Base-by-base conservation (phyloP, 169 alveolate genomes). In the Plasmodium cynomolgi region DNA sequence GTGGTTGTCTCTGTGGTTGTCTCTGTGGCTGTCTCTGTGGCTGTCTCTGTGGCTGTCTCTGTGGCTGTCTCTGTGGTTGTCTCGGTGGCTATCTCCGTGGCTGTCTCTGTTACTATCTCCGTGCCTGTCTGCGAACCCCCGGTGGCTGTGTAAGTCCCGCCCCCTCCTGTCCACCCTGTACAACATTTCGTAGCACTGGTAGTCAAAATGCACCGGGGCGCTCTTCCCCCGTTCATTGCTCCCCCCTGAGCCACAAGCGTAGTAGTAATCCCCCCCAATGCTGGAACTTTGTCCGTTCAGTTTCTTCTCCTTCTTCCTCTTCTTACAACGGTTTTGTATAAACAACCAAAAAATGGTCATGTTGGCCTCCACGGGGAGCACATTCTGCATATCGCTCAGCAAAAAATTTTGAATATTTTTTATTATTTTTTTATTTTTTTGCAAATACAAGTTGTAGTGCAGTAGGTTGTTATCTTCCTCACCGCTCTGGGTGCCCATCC, bases 321-420 rank as follows among this genome's bases (percentile, higher is more conserved):
- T 81, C 31, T 81, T 88, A 88, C 71, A 77, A 8, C 82, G 37
- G 72, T 88, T 88, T 88, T 88, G 94, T 88, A 88, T 81, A 37
- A 88, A 88, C 31, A 88, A 29, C 94, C 94, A 88, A 88, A 88
- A 88, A 33, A 88, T 62, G 2, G 94, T 88, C 74, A 88, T 58
- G 81, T 88, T 88, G 29, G 86, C 39, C 73, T 88, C 94, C 58
- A 68, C 54, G 4, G 94, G 94, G 41, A 88, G 31, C 72, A 15
- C 73, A 58, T 88, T 79, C 81, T 88, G 73, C 94, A 88, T 88
- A 88, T 81, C 94, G 72, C 90, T 77, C 23, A 88, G 26, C 77
- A 88, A 31, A 34, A 79, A 56, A 23, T 71, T 88, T 11, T 58
- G n/a, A 54, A 88, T 41, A 34, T 77, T 56, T 41, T 80, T 88